phyloP scores from a whole-genome alignment of 2,329 filamentous ascomycete species.

The Knoxdaviesia proteae region DNA sequence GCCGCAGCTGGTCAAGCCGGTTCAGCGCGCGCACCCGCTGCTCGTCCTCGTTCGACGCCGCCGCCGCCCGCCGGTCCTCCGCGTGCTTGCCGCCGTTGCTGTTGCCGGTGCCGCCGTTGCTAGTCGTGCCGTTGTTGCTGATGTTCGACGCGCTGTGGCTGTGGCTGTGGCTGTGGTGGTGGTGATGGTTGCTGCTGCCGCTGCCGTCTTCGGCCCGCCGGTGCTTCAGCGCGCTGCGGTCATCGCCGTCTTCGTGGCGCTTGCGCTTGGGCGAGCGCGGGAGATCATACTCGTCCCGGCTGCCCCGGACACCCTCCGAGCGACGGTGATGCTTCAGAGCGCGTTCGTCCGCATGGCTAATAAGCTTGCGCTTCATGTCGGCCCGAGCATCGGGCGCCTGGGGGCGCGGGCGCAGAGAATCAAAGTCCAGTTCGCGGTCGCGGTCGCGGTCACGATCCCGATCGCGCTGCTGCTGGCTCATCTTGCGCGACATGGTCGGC shows the following conservation, averaged over 20 bases:
- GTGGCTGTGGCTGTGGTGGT: slow-evolving; percentile 16
- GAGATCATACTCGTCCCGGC: slow-evolving; percentile 13
- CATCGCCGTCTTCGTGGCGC: slow-evolving; percentile 5
- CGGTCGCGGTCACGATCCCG: slow-evolving; percentile 24
- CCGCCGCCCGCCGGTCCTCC: slow-evolving; percentile 3
- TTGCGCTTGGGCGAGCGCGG: slow-evolving; percentile 5
- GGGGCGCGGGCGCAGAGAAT: slow-evolving; percentile 12
- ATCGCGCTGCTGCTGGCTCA: slow-evolving; percentile 21
- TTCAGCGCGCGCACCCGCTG: slow-evolving; percentile 18
- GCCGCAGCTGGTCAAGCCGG: slow-evolving; percentile 21
- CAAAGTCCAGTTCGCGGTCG: slow-evolving; percentile 27
- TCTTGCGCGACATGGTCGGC: slow-evolving; percentile 19
- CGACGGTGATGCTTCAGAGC: slow-evolving; percentile 23
- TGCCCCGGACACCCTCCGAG: slow-evolving; percentile 18
- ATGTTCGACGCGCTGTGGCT: slow-evolving; percentile 12
- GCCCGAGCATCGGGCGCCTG: slow-evolving; percentile 14
- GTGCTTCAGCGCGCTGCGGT: slow-evolving; percentile 18
- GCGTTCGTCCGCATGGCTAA: slow-evolving; percentile 21
- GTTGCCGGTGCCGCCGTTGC: slow-evolving; percentile 9
- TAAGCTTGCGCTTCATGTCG: slow-evolving; percentile 37
- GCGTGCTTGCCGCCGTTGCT: slow-evolving; percentile 5
- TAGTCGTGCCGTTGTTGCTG: slow-evolving; percentile 16
- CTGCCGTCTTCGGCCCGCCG: slow-evolving; percentile 19
- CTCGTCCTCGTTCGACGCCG: slow-evolving; percentile 14
- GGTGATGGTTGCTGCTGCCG: slow-evolving; percentile 11